A percentile compares a stretch with the other conserved stretches of the same genome.
Conservation (phyloP, 345 rosid species). For the Eucalyptus cloeziana region DNA sequence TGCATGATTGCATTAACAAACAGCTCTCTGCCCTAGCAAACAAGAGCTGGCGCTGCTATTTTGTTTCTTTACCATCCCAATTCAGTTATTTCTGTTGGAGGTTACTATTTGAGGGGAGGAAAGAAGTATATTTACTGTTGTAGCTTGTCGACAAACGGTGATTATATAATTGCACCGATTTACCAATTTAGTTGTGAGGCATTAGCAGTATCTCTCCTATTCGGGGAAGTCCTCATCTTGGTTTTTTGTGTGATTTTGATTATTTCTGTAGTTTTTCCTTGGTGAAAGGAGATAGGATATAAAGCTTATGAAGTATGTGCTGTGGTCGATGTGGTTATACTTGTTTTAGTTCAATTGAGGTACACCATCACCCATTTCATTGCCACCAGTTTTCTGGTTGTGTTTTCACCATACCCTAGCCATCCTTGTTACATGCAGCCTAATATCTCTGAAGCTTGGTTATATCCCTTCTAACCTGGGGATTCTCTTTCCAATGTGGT, state of each 20-base stretch:
- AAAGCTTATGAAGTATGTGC: not conserved
- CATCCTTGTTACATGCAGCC: not conserved
- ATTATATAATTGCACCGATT: not conserved
- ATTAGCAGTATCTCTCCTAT: not conserved
- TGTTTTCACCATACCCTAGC: not conserved
- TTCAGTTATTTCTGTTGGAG: not conserved
- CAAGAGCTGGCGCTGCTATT: not conserved
- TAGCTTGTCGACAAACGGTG: not conserved
- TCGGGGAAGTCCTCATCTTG: not conserved
- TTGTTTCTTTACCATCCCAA: not conserved
- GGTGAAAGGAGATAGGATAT: not conserved
- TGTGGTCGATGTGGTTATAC: not conserved
- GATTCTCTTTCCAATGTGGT: not conserved
- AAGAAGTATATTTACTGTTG: fast-evolving
- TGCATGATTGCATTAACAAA: not conserved
- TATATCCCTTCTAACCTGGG: not conserved
- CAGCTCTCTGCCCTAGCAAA: not conserved
- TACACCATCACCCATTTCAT: not conserved
- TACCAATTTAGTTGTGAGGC: not conserved
- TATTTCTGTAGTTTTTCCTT: not conserved
- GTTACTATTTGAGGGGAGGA: not conserved
- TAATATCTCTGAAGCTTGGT: not conserved
- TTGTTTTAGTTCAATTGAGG: not conserved
- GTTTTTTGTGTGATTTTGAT: not conserved
- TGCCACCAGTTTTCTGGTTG: not conserved